Conservation (phyloP, 768 basidiomycete species). For the Cyathus striatus region DNA sequence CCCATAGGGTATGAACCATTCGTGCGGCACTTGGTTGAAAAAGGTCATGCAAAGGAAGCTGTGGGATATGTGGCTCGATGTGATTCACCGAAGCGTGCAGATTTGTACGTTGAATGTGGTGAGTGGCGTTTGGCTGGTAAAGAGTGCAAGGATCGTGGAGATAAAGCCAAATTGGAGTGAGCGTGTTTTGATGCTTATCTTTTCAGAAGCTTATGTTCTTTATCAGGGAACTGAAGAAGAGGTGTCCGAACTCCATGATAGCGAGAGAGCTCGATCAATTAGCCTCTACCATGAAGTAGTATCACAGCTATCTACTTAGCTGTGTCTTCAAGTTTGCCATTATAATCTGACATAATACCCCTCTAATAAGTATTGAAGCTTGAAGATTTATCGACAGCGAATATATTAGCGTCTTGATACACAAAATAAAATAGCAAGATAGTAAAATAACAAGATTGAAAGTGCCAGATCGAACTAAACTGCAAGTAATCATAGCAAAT, state of each 20-base stretch:
- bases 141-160: conserved; percentile 86
- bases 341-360: too few relatives aligned
- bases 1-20: conserved; percentile 96
- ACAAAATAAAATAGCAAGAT: too few relatives aligned
- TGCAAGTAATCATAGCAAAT: too few relatives aligned
- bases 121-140: conserved; percentile 88
- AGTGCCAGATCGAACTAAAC: too few relatives aligned
- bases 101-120: conserved; percentile 85
- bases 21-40: conserved; percentile 71
- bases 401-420: too few relatives aligned
- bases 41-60: conserved; percentile 75
- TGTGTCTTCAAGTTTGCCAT: too few relatives aligned
- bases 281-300: conserved; percentile 60
- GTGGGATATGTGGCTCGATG: conserved; percentile 75
- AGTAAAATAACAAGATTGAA: too few relatives aligned
- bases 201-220: conserved; percentile 6
- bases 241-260: conserved; percentile 77
- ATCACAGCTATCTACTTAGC: too few relatives aligned
- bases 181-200: conserved; percentile 18
- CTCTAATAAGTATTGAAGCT: too few relatives aligned
- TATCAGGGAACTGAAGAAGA: conserved; percentile 62
- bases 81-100: conserved; percentile 76
- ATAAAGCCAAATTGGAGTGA: conserved; percentile 82
- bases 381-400: too few relatives aligned
- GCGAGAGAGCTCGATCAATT: conserved; percentile 72